Evolutionary conservation across 2,329 filamentous ascomycete genomes (phyloP), one percentile per base, ranked within the genome.

Genomic region (Botryosphaeria dothidea): DNA sequence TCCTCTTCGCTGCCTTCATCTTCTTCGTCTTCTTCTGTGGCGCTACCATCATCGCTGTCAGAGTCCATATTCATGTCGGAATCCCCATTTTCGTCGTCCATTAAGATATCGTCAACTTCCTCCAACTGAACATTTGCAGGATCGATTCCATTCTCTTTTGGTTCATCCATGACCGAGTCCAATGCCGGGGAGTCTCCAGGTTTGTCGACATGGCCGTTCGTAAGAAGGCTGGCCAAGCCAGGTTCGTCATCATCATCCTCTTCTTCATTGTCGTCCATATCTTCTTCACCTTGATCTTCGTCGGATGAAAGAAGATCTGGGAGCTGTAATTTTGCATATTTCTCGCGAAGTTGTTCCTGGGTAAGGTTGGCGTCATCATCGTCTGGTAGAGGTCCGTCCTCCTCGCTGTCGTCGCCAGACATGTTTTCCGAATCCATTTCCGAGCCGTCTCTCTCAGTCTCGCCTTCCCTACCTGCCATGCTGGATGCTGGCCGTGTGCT

Each of bases 321-420:
- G 7, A 76, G 67, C 0, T 88, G 87, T 6, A 92, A 79, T 62
- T 88, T 83, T 8, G 87, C 86, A 68, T 92, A 92, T 73, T 92
- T 92, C 43, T 83, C 83, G 27, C 83, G 85, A 15, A 92, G 75
- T 71, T 92, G 87, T 65, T 91, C 90, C 67, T 89, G 86, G 0
- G 89, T 91, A 3, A 92, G 81, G 11, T 83, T 82, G 66, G 90
- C 89, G 51, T 90, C 88, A 1, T 83, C 81, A 8, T 79, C 75
- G 9, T 78, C 79, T 3, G 73, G 73, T 71, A 77, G 75, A 49
- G 74, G 72, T 45, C 75, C 76, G 58, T 81, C 78, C 31, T 84
- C 81, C 49, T 81, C 77, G 36, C 79, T 79, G 8, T 69, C 68
- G 7, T 68, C 70, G 25, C 34, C 31, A 15, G 62, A 60, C 64